Conservation (phyloP, 768 basidiomycete species). For the Grammothele lineata region DNA sequence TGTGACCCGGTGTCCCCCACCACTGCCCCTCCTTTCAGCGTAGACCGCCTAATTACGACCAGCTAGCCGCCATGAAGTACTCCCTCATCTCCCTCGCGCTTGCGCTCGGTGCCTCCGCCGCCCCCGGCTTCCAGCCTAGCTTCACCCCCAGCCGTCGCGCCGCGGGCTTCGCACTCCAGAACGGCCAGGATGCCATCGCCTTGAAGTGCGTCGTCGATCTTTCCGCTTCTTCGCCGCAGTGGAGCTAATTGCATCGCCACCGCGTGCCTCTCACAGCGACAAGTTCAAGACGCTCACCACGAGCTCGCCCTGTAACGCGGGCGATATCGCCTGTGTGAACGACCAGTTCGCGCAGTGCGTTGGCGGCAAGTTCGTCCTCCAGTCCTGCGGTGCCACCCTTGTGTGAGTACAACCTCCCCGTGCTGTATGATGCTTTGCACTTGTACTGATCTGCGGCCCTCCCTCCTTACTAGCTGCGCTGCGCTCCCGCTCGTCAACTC, state of each 20-base stretch:
- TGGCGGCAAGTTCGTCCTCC: constrained; percentile 31
- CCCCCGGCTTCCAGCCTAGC: neutral
- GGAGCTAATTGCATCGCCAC: too few relatives aligned
- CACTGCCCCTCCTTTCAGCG: constrained; percentile 12
- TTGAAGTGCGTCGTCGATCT: constrained; percentile 16
- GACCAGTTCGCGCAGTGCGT: constrained; percentile 54
- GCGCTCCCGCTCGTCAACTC: constrained; percentile 48
- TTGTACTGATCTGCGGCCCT: neutral
- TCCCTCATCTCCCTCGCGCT: constrained; percentile 26
- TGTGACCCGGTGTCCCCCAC: constrained; percentile 14
- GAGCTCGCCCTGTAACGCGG: constrained; percentile 39
- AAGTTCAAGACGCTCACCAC: constrained; percentile 45
- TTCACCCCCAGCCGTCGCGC: neutral
- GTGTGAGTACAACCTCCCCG: constrained; percentile 7
- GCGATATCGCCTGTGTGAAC: constrained; percentile 45
- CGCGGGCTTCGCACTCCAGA: constrained; percentile 12
- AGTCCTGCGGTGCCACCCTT: constrained; percentile 16
- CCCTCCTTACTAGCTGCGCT: constrained; percentile 13
- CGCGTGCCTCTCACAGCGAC: constrained; percentile 9
- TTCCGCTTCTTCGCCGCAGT: too few relatives aligned
- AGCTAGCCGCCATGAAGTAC: constrained; percentile 36
- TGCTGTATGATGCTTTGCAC: too few relatives aligned
- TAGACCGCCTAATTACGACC: constrained; percentile 16
- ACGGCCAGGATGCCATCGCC: constrained; percentile 22
- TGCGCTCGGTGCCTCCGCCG: constrained; percentile 23